These are phyloP conservation scores for Phaffomyces opuntiae DNA, from an alignment of 805 yeast species.

Conservation along the genomic window DNA sequence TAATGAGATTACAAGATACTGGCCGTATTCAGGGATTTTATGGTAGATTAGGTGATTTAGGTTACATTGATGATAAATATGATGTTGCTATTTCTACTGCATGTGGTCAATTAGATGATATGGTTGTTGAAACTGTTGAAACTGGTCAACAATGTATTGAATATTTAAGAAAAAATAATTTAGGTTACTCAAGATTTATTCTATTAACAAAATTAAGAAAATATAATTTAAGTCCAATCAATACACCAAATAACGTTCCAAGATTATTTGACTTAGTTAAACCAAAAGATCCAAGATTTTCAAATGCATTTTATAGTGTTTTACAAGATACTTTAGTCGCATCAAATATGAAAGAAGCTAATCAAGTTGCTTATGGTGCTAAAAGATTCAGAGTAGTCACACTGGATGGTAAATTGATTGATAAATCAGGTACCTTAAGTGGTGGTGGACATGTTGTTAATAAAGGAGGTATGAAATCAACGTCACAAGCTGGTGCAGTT, in stretches of 20 bases:
- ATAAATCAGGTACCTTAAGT: constrained; percentile 89
- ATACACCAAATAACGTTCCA: constrained; percentile 71
- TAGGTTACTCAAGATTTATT: constrained; percentile 88
- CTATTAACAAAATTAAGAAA: constrained; percentile 66
- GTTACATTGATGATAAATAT: constrained; percentile 80
- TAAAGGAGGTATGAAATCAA: constrained; percentile 68
- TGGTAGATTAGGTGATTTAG: constrained; percentile 89
- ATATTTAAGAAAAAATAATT: constrained; percentile 67
- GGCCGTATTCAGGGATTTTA: constrained; percentile 83
- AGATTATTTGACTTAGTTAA: constrained; percentile 78
- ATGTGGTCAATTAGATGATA: constrained; percentile 81
- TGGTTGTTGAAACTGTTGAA: constrained; percentile 79
- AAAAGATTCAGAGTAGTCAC: constrained; percentile 87
- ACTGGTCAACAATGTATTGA: constrained; percentile 76
- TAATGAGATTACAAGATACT: constrained; percentile 61
- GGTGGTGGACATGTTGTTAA: constrained; percentile 82
- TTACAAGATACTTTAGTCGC: constrained; percentile 87
- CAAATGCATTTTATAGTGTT: constrained; percentile 86
- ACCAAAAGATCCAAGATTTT: constrained; percentile 59
- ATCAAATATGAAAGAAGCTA: constrained; percentile 68
- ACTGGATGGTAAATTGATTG: constrained; percentile 84
- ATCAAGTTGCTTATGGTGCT: constrained; percentile 77
- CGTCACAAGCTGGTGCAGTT: constrained; percentile 32
- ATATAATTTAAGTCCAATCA: constrained; percentile 49
- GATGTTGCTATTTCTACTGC: constrained; percentile 96